Evolutionary conservation across 2,329 filamentous ascomycete genomes (phyloP).

Genomic region (Stemphylium vesicarium): DNA sequence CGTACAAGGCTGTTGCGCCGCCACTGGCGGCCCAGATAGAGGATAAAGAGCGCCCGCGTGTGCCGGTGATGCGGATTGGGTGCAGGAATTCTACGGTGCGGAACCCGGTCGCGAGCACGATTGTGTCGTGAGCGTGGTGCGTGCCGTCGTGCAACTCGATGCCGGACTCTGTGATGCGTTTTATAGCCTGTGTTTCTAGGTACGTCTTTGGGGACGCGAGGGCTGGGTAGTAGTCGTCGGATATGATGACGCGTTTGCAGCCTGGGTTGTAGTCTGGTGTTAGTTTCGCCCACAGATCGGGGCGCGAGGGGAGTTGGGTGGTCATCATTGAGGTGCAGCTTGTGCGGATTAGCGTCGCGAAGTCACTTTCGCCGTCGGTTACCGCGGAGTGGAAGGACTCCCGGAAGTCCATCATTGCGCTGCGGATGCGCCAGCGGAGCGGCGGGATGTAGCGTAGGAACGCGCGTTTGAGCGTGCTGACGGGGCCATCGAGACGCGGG

Average conservation of each 20-base stretch:
- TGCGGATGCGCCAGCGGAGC: constrained; percentile 58
- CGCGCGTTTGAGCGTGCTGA: constrained; percentile 52
- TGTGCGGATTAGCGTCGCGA: constrained; percentile 51
- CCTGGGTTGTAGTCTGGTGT: constrained; percentile 62
- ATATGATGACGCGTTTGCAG: constrained; percentile 62
- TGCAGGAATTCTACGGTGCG: constrained; percentile 65
- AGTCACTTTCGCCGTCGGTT: constrained; percentile 49
- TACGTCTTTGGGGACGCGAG: constrained; percentile 56
- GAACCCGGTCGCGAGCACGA: constrained; percentile 67
- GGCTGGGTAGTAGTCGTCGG: constrained; percentile 63
- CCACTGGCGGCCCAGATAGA: constrained; percentile 61
- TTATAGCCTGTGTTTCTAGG: constrained; percentile 60
- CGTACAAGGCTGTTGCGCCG: constrained; percentile 59
- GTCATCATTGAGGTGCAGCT: constrained; percentile 51
- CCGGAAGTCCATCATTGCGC: constrained; percentile 61
- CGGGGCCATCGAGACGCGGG: constrained; percentile 58
- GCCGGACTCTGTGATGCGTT: constrained; percentile 54
- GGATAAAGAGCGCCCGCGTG: constrained; percentile 53
- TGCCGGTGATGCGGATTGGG: constrained; percentile 61
- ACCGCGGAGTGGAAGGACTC: constrained; percentile 57
- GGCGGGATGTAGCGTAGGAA: constrained; percentile 60
- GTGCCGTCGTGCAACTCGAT: constrained; percentile 54
- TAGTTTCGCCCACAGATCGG: constrained; percentile 60
- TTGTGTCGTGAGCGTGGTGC: constrained; percentile 60
- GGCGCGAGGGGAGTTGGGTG: constrained; percentile 55